Conservation (phyloP, 306 rosid species). For the Erythrophleum fordii region DNA sequence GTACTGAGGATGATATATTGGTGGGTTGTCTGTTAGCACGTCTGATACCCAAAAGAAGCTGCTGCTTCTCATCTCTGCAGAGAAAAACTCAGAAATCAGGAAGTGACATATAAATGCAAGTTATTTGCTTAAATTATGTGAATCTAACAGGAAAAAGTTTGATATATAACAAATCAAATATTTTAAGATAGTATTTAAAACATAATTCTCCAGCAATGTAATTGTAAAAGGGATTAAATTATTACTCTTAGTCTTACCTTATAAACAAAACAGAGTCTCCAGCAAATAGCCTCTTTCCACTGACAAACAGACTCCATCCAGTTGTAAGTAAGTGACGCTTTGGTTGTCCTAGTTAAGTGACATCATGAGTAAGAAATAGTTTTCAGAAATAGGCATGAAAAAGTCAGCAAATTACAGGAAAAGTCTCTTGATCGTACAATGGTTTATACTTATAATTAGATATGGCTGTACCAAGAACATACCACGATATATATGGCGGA, state of each 20-base stretch:
- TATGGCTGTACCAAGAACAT: constrained; percentile 6
- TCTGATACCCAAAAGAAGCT: constrained; percentile 94
- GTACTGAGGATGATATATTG: constrained; percentile 82
- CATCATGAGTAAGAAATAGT: background rate
- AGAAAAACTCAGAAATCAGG: constrained; percentile 27
- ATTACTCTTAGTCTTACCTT: constrained; percentile 51
- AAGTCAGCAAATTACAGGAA: background rate
- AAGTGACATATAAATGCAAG: background rate
- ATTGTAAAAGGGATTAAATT: constrained; percentile 1
- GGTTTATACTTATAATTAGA: background rate
- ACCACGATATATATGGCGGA: constrained; percentile 98
- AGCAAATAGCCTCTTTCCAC: constrained; percentile 90
- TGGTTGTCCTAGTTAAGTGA: constrained; percentile 79
- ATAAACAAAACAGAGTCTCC: constrained; percentile 96
- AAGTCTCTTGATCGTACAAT: background rate
- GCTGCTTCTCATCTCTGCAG: constrained; percentile 91
- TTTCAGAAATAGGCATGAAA: constrained; percentile 17
- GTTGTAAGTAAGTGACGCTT: constrained; percentile 97
- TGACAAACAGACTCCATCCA: constrained; percentile 95
- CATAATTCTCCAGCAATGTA: background rate
- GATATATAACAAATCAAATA: background rate
- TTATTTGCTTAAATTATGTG: constrained; percentile 7
- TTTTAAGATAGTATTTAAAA: background rate
- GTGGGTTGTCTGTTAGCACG: constrained; percentile 92
- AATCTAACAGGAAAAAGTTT: constrained; percentile 17